Evolutionary conservation across 305 asterid genomes (phyloP).

Genomic region (Solanum hybrid): DNA sequence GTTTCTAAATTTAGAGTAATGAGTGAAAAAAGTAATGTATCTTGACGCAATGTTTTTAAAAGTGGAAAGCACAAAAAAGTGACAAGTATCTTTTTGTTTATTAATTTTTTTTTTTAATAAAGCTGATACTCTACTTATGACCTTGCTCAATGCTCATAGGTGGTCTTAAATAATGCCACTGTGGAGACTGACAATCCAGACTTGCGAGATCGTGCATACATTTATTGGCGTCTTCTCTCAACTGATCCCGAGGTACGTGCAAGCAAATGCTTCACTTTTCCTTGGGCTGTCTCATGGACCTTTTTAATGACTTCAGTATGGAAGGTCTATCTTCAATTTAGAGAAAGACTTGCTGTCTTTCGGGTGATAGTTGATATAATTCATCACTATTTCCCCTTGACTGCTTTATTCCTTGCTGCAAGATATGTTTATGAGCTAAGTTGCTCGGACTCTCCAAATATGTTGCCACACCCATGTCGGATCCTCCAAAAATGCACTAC

Average conservation of each 20-base stretch:
- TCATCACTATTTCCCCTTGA: not conserved
- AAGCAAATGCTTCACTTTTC: slow-evolving; percentile 2
- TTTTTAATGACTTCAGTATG: slow-evolving; percentile 6
- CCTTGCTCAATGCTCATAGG: slow-evolving; percentile 40
- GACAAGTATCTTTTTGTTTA: not conserved
- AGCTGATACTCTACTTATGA: not conserved
- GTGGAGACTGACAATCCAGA: slow-evolving; percentile 99
- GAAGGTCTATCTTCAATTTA: not conserved
- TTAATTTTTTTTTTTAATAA: not conserved
- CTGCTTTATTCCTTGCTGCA: not conserved
- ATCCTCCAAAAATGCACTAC: not conserved
- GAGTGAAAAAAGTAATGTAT: not conserved
- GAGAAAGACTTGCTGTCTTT: not conserved
- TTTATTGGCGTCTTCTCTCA: slow-evolving; percentile 99
- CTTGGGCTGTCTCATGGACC: not conserved
- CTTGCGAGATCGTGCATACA: slow-evolving; percentile 97
- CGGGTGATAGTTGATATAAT: not conserved
- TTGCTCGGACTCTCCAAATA: not conserved
- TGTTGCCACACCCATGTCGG: not conserved
- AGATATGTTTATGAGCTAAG: not conserved
- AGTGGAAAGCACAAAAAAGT: not conserved
- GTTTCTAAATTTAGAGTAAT: not conserved
- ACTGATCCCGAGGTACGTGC: slow-evolving; percentile 94
- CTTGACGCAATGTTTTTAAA: not conserved
- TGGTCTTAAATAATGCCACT: slow-evolving; percentile 94